Base-by-base conservation (phyloP, 345 rosid genomes). In the Conringia planisiliqua region DNA sequence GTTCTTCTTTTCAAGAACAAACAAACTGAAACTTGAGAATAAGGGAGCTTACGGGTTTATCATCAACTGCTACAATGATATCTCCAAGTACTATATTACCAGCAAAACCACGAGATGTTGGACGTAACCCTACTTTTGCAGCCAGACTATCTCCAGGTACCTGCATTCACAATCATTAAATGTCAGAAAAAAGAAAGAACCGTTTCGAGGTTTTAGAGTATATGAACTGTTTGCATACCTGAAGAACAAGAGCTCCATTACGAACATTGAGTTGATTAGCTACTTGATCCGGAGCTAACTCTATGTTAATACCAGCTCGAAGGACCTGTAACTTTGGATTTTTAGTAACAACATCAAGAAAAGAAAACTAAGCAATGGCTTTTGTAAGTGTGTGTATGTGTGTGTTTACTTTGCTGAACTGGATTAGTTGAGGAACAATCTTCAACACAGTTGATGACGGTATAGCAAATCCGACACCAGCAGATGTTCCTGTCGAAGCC, bases 401-500 rank as follows among this genome's bases (percentile, higher is more conserved):
- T 11, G 10, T 30, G 78, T 89, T 85, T 80, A 89, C 96, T 81
- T 90, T 94, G 62, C 98, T 95, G 74, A 85, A 84, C 13, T 88
- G 75, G 70, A 94, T 90, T 69, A 94, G 85, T 74, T 91, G 97
- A 60, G 97, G 98, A 50, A 90, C 96, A 79, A 94, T 91, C 84
- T 85, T 94, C 62, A 86, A 74, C 51, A 94, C 96, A 3, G 96
- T 91, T 43, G 95, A 87, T 44, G 98, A 91, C 0, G 97, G 98
- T 40, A 94, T 94, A 56, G 98, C 98, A 82, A 94, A 94, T 8
- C 98, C 97, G 22, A 94, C 96, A 58, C 98, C 98, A 2, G 97
- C 97, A 12, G 98, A 94, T 69, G 97, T 85, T 51, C 98, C 97
- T 91, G 85, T 68, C 76, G 48, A 20, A 74, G 39, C 59, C 12